Percentiles rank a stretch among this genome's conserved stretches.
These are phyloP conservation scores for Sherardia arvensis DNA, from an alignment of 257 asterid genomes.

Conservation along the genomic window DNA sequence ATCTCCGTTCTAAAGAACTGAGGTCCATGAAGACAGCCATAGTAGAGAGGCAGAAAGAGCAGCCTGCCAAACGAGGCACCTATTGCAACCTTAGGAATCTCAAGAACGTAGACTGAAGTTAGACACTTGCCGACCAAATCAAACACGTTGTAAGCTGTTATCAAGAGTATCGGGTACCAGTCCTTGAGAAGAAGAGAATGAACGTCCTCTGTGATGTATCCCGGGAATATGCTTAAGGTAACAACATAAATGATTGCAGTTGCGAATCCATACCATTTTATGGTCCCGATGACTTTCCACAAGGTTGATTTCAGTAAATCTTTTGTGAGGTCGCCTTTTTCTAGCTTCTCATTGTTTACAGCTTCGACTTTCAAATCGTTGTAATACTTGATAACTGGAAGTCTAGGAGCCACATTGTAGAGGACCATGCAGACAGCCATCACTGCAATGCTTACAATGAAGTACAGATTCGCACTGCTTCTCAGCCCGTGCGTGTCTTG, in stretches of 20 bases:
- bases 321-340: conserved; percentile 54
- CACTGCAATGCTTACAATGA: conserved; percentile 56
- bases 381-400: conserved; percentile 72
- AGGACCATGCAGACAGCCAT: conserved; percentile 64
- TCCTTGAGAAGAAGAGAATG: conserved; percentile 69
- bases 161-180: conserved; percentile 78
- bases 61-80: conserved; percentile 61
- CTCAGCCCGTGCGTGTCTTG: conserved; percentile 76
- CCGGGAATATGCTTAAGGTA: conserved; percentile 81
- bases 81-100: conserved; percentile 53
- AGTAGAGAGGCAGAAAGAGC: conserved; percentile 76
- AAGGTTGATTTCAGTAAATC: conserved; percentile 58
- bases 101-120: conserved; percentile 52
- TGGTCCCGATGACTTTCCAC: conserved; percentile 59
- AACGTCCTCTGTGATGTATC: conserved; percentile 87
- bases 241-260: conserved; percentile 52
- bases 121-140: conserved; percentile 68
- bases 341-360: conserved; percentile 53
- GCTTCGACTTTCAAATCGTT: conserved; percentile 60
- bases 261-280: conserved; percentile 79
- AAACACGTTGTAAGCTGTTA: conserved; percentile 66
- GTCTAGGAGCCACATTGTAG: conserved; percentile 64
- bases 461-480: conserved; percentile 83
- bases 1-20: conserved; percentile 58
- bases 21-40: conserved; percentile 86